Evolutionary conservation across 768 basidiomycete genomes (phyloP).

Genomic region (Tylopilus vinaceipallidus): DNA sequence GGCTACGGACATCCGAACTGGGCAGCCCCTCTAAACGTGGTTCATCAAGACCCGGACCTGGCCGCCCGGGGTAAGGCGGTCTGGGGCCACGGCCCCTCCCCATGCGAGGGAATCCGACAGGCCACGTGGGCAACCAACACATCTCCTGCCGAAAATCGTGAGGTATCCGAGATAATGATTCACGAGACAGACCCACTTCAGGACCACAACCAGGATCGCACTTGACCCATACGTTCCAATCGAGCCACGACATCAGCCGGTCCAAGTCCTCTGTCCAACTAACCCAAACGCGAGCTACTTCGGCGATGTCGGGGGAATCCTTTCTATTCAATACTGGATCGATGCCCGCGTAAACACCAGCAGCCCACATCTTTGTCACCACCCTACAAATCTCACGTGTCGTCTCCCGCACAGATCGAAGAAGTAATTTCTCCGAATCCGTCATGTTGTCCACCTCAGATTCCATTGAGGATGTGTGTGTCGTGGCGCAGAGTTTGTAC

Average conservation of each 20-base stretch:
- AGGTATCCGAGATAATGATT: too few relatives aligned
- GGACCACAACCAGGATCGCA: slow-evolving; percentile 45
- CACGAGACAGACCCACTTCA: slow-evolving; percentile 35
- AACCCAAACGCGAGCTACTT: slow-evolving; percentile 11
- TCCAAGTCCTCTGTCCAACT: slow-evolving; percentile 37
- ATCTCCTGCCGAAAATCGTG: slow-evolving; percentile 17
- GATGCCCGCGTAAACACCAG: slow-evolving; percentile 29
- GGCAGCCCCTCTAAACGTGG: background rate
- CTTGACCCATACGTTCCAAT: slow-evolving; percentile 50
- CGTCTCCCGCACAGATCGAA: slow-evolving; percentile 32
- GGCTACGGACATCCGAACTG: too few relatives aligned
- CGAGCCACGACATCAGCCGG: slow-evolving; percentile 47
- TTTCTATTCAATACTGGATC: slow-evolving; percentile 9
- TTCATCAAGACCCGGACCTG: background rate
- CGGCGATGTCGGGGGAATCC: background rate
- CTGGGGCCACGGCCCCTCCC: background rate
- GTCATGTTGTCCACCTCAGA: slow-evolving; percentile 17
- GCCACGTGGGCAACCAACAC: slow-evolving; percentile 30
- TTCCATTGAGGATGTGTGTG: slow-evolving; percentile 20
- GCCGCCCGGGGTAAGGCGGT: background rate
- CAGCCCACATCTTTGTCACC: slow-evolving; percentile 46
- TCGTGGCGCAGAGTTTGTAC: slow-evolving; percentile 29
- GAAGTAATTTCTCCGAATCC: slow-evolving; percentile 28
- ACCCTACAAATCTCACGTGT: slow-evolving; percentile 46
- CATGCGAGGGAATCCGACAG: slow-evolving; percentile 8